Percentiles rank a stretch among this genome's conserved stretches.
Evolutionary conservation across 257 asterid genomes (phyloP).

Genomic region (Ocimum tenuiflorum): DNA sequence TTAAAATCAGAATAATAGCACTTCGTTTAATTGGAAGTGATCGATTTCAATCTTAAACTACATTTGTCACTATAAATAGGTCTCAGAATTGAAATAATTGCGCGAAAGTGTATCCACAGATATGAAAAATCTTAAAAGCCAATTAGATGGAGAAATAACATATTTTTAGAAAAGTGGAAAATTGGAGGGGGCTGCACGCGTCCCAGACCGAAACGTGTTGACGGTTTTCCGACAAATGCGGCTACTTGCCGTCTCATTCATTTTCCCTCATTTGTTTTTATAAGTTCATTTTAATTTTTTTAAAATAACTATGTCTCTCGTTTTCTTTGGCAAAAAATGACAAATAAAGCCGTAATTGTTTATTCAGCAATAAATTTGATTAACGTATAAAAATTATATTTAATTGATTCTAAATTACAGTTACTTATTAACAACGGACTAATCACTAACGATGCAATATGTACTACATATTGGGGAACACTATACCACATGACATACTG

Average conservation of each 20-base stretch:
- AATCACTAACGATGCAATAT: too few species aligned
- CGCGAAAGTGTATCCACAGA: too few species aligned
- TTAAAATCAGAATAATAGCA: too few species aligned
- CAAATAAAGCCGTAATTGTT: neutral
- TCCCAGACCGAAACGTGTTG: conserved; percentile 25
- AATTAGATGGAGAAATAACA: conserved; percentile 6
- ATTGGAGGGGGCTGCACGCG: neutral
- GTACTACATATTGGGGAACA: neutral
- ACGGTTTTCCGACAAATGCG: conserved; percentile 43
- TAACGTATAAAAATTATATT: too few species aligned
- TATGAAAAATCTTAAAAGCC: too few species aligned
- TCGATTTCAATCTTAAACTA: too few species aligned
- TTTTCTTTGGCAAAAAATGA: neutral
- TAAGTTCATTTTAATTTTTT: neutral
- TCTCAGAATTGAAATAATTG: too few species aligned
- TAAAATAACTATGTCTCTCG: too few species aligned
- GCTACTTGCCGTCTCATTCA: conserved; percentile 49
- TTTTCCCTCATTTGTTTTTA: conserved; percentile 27
- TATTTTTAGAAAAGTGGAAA: neutral
- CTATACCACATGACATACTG: neutral
- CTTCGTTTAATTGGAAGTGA: too few species aligned
- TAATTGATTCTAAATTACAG: too few species aligned
- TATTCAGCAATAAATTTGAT: neutral
- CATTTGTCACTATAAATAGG: too few species aligned
- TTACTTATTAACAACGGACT: too few species aligned